phyloP scores from a whole-genome alignment of 2,329 filamentous ascomycete genomes.

The Aspergillus ibericus region DNA sequence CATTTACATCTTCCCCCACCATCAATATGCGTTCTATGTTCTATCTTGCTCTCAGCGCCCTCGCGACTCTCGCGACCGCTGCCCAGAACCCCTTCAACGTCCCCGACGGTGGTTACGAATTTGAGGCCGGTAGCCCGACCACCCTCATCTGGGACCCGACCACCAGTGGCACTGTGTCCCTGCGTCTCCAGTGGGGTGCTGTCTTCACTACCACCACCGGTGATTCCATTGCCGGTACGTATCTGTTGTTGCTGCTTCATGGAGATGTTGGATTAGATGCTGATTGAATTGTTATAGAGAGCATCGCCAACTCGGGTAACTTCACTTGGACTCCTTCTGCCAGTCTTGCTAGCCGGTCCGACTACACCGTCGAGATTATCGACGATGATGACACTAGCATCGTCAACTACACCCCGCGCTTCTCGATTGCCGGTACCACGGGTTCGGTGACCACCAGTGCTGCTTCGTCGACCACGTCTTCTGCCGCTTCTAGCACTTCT shows the following conservation, averaged over 20 bases:
- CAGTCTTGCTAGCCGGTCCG: slow-evolving; percentile 42
- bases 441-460: slow-evolving; percentile 35
- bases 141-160: slow-evolving; percentile 53
- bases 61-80: slow-evolving; percentile 47
- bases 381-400: slow-evolving; percentile 44
- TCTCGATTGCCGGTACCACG: slow-evolving; percentile 50
- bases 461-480: slow-evolving; percentile 22
- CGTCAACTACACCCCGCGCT: slow-evolving; percentile 56
- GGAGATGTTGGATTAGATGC: not conserved
- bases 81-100: slow-evolving; percentile 52
- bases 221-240: slow-evolving; percentile 46
- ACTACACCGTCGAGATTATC: slow-evolving; percentile 57
- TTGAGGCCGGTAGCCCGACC: slow-evolving; percentile 49
- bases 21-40: slow-evolving; percentile 49
- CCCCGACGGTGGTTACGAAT: slow-evolving; percentile 43
- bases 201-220: slow-evolving; percentile 44
- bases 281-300: slow-evolving; percentile 33
- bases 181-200: slow-evolving; percentile 51
- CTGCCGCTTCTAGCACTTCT: slow-evolving; percentile 18
- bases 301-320: slow-evolving; percentile 50
- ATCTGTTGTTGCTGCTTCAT: not conserved
- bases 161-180: slow-evolving; percentile 52
- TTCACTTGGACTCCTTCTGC: slow-evolving; percentile 51
- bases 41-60: slow-evolving; percentile 45
- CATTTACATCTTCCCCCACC: not conserved